These are phyloP conservation scores for Macrolepiota albuminosa DNA, from an alignment of 768 basidiomycete species.

Conservation along the genomic window DNA sequence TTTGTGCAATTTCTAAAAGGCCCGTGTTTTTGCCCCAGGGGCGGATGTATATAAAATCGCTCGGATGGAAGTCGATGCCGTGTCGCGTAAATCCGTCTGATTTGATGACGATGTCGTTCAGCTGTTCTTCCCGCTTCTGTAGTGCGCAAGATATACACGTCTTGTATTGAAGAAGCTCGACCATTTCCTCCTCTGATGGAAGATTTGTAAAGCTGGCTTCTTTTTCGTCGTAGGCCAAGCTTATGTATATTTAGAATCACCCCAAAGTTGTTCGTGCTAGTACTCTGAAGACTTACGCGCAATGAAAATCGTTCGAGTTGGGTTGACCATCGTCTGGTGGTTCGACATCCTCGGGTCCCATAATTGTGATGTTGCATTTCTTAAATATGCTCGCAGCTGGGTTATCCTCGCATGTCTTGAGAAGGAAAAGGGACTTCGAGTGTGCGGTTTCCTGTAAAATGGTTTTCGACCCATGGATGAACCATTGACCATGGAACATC, in stretches of 20 bases:
- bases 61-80: conserved; percentile 46
- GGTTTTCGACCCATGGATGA: conserved; percentile 60
- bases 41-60: conserved; percentile 61
- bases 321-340: conserved; percentile 35
- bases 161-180: conserved; percentile 23
- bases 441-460: conserved; percentile 65
- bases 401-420: conserved; percentile 54
- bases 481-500: conserved; percentile 71
- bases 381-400: conserved; percentile 51
- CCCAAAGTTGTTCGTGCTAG: background rate
- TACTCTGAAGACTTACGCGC: conserved; percentile 35
- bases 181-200: conserved; percentile 27
- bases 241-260: conserved; percentile 19
- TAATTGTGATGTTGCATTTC: conserved; percentile 47
- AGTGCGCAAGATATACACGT: conserved; percentile 51
- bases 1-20: conserved; percentile 53
- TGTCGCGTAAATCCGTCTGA: conserved; percentile 33
- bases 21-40: conserved; percentile 19
- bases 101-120: conserved; percentile 20
- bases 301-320: conserved; percentile 49
- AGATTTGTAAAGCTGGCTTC: conserved; percentile 42
- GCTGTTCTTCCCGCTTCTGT: conserved; percentile 20
- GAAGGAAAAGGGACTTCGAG: conserved; percentile 50
- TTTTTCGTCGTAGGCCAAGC: conserved; percentile 48
- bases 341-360: conserved; percentile 40